Base-by-base conservation (phyloP, 768 basidiomycete genomes). In the Russula vinacea region DNA sequence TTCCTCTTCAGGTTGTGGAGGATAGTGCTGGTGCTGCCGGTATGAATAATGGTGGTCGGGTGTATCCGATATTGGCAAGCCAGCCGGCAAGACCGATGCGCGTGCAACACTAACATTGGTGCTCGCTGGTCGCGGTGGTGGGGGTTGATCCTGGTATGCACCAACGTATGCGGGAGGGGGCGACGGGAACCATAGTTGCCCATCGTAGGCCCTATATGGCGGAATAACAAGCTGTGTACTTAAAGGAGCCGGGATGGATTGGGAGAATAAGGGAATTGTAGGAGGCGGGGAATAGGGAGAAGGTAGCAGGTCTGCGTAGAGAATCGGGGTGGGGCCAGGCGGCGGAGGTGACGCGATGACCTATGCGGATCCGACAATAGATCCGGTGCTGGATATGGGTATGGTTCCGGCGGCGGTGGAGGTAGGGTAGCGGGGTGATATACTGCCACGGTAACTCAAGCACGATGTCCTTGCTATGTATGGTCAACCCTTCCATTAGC, bases 401-500 rank as follows among this genome's bases (percentile, higher is more conserved):
- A 59, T 22, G 65, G 67, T 29, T 66, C 68, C 17, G 65, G 67
- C 17, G 71, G 72, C 42, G 73, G 67, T 22, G 76, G 73, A n/a
- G 86, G 83, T 10, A 85, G 69, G 7, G 85, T 83, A n/a, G 76
- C 73, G 1, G 88, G 86, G 71, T 91, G 88, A 26, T 84, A 77
- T 24, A 90, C 78, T 26, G 78, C 78, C 0, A 90, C 79, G 88
- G 88, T 11, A 93, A 75, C 53, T 83, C 79, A 0, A 92, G 73
- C 33, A 81, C 69, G 29, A 90, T 80, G 71, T 92, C 89, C 73
- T 89, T 90, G 69, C 91, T 93, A 68, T 10, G 19, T 93, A 68
- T 10, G 19, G 56, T 14, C 44, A 54, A 37, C 33, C 13, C 22
- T 65, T 66, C 58, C 55, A 11, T 67, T 16, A 64, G 24, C 6